Percentiles rank a stretch among this genome's conserved stretches.
These are phyloP conservation scores for Chenopodium quinoa DNA, from an alignment of 148 eudicot species.

Conservation along the genomic window DNA sequence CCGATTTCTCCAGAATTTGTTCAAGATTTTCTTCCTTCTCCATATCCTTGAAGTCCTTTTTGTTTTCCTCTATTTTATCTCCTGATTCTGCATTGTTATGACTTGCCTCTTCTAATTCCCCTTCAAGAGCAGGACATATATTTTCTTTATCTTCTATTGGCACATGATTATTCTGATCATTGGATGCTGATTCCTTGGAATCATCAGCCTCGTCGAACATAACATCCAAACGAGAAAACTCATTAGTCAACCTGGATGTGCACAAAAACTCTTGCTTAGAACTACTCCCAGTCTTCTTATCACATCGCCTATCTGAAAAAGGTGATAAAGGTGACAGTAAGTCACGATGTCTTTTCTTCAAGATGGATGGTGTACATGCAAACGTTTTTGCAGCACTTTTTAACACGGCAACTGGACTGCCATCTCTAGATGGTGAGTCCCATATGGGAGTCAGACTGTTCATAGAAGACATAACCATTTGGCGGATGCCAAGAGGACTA, in stretches of 20 bases:
- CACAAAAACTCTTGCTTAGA: slow-evolving; percentile 42
- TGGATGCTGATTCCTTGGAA: slow-evolving; percentile 26
- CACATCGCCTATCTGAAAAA: slow-evolving; percentile 74
- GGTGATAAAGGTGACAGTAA: slow-evolving; percentile 77
- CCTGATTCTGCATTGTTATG: slow-evolving; percentile 7
- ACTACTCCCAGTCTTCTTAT: slow-evolving; percentile 59
- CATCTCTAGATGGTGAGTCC: slow-evolving; percentile 74
- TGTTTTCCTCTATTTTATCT: slow-evolving; percentile 24
- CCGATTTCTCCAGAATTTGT: slow-evolving; percentile 23
- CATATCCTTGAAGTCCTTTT: slow-evolving; percentile 15
- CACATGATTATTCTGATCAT: slow-evolving; percentile 27
- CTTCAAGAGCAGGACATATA: slow-evolving; percentile 31
- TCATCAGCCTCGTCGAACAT: slow-evolving; percentile 47
- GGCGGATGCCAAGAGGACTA: slow-evolving; percentile 94
- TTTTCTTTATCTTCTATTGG: slow-evolving; percentile 64
- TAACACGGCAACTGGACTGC: slow-evolving; percentile 70
- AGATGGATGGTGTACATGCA: slow-evolving; percentile 77
- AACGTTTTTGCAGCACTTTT: slow-evolving; percentile 89
- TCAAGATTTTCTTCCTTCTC: slow-evolving; percentile 28
- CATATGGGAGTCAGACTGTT: slow-evolving; percentile 69
- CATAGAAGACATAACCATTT: slow-evolving; percentile 64
- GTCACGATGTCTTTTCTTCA: slow-evolving; percentile 87
- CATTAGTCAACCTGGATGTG: slow-evolving; percentile 54
- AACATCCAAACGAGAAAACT: slow-evolving; percentile 68
- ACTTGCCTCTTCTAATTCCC: slow-evolving; percentile 26